A percentile compares a stretch with the other conserved stretches of the same genome.
Evolutionary conservation across 805 yeast genomes (phyloP).

Genomic region (Saturnispora gosingensis): DNA sequence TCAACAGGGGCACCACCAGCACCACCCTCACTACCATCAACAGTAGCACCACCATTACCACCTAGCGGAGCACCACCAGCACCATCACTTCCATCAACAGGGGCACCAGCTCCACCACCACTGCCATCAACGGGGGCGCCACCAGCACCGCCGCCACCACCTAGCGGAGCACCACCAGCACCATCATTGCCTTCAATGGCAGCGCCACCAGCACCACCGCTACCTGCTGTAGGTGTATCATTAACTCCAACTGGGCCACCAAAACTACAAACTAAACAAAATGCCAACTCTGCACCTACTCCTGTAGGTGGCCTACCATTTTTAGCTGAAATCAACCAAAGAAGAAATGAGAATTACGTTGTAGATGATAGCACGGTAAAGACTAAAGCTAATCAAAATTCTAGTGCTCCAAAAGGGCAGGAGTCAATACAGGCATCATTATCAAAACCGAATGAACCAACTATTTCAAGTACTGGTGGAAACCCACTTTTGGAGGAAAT

Average conservation of each 20-base stretch:
- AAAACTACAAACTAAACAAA: slow-evolving; percentile 8
- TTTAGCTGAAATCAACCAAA: slow-evolving; percentile 47
- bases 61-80: slow-evolving; percentile 16
- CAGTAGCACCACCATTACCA: not conserved
- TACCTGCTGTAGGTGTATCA: slow-evolving; percentile 16
- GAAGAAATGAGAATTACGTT: slow-evolving; percentile 42
- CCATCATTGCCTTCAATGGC: slow-evolving; percentile 21
- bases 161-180: slow-evolving; percentile 15
- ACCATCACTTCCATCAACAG: slow-evolving; percentile 16
- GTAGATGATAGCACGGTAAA: slow-evolving; percentile 29
- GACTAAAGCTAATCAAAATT: slow-evolving; percentile 14
- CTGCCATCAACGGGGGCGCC: slow-evolving; percentile 2
- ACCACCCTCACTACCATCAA: too few relatives aligned
- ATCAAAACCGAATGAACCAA: slow-evolving; percentile 5
- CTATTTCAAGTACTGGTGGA: too few relatives aligned
- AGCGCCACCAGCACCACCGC: slow-evolving; percentile 12
- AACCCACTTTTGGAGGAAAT: too few relatives aligned
- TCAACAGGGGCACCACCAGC: too few relatives aligned
- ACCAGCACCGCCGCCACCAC: too few relatives aligned
- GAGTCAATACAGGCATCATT: slow-evolving; percentile 11
- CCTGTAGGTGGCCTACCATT: slow-evolving; percentile 43
- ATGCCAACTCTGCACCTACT: slow-evolving; percentile 10
- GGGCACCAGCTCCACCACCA: slow-evolving; percentile 1
- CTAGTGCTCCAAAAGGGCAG: slow-evolving; percentile 21
- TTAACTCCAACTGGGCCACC: slow-evolving; percentile 18